A percentile compares a stretch with the other conserved stretches of the same genome.
phyloP scores from a whole-genome alignment of 202 grass and related monocot species.

The Bolboschoenoplectus hybrid region DNA sequence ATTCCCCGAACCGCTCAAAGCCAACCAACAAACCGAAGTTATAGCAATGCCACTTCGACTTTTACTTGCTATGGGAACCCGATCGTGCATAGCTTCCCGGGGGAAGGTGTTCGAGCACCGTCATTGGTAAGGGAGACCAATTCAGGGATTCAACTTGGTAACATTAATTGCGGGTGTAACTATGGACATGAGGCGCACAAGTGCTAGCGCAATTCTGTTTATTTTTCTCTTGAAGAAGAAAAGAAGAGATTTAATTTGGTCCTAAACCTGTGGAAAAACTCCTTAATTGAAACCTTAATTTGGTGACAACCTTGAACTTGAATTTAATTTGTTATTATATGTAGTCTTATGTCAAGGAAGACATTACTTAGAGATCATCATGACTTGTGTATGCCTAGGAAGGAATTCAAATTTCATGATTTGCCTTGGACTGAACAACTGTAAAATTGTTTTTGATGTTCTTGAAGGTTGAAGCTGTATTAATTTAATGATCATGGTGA shows the following conservation, averaged over 20 bases:
- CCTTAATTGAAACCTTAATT: background rate
- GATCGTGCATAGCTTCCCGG: slow-evolving; percentile 22
- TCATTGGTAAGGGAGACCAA: slow-evolving; percentile 31
- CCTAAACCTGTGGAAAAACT: background rate
- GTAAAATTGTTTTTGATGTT: background rate
- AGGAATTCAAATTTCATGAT: background rate
- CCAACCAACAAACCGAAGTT: slow-evolving; percentile 44
- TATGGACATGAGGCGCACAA: slow-evolving; percentile 47
- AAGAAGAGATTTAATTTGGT: background rate
- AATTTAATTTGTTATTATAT: background rate
- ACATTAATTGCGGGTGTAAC: slow-evolving; percentile 43
- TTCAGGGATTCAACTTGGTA: slow-evolving; percentile 40
- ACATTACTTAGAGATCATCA: slow-evolving; percentile 10
- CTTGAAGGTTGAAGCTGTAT: background rate
- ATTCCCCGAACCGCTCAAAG: slow-evolving; percentile 46
- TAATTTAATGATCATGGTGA: background rate
- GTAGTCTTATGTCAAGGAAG: background rate
- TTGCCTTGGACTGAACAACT: background rate
- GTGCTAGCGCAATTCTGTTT: background rate
- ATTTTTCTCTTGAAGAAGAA: background rate
- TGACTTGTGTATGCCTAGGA: background rate
- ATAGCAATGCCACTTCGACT: slow-evolving; percentile 23
- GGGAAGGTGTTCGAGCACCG: slow-evolving; percentile 34
- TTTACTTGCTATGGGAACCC: slow-evolving; percentile 47
- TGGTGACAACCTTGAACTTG: background rate